A percentile compares a stretch with the other conserved stretches of the same genome.
Conservation (phyloP, 108 stramenopile genomes). For the Discostella pseudostelligera region DNA sequence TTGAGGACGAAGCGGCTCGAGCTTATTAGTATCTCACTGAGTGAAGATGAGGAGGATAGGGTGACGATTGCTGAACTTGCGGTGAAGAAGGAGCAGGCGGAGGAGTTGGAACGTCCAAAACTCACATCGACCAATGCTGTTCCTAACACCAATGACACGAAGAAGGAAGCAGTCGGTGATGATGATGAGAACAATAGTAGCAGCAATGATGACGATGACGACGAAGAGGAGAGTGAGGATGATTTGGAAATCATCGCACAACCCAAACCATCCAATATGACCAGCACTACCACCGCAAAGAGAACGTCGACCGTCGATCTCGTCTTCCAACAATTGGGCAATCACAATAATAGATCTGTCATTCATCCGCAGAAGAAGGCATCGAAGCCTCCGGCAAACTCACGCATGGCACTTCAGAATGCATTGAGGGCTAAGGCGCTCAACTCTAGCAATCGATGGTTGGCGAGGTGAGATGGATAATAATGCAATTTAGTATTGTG, state of each 20-base stretch:
- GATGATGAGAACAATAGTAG: constrained; percentile 26
- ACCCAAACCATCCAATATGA: not conserved
- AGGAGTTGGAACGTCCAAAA: too few relatives aligned
- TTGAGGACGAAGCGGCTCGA: constrained; percentile 64
- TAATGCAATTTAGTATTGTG: not conserved
- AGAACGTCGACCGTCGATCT: constrained; percentile 24
- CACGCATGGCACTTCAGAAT: constrained; percentile 51
- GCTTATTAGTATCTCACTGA: too few relatives aligned
- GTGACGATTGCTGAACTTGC: too few relatives aligned
- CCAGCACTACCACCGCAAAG: constrained; percentile 4
- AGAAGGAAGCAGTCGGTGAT: constrained; percentile 20
- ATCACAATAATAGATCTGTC: not conserved
- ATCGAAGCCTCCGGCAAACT: constrained; percentile 17
- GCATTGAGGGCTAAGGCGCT: constrained; percentile 57
- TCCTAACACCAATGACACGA: too few relatives aligned
- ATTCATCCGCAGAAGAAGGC: not conserved
- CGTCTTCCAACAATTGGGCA: constrained; percentile 11
- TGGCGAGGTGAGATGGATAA: constrained; percentile 53
- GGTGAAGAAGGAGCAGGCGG: too few relatives aligned
- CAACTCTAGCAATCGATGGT: constrained; percentile 75
- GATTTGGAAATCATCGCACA: constrained; percentile 43
- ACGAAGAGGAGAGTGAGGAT: constrained; percentile 26
- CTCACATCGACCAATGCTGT: not conserved
- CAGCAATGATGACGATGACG: not conserved
- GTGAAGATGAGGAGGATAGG: constrained; percentile 11